Evolutionary conservation across 768 basidiomycete genomes (phyloP), one percentile per base, ranked within the genome.

Genomic region (Filobasidium wieringae): DNA sequence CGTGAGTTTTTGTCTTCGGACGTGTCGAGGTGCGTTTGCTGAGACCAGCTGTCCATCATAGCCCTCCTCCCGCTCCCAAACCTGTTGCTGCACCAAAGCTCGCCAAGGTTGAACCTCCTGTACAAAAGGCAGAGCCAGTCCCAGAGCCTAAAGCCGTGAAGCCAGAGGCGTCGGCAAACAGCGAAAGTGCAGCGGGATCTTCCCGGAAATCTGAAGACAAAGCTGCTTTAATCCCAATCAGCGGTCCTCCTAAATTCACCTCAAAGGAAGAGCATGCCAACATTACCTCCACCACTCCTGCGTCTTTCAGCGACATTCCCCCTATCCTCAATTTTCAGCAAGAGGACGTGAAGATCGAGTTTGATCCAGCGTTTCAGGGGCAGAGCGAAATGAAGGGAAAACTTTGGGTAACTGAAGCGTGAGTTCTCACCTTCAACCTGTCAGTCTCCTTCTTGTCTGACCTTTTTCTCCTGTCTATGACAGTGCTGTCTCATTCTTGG

Each of bases 391-490:
- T 12, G 2, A 75, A 76, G 41, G 93, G 92, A 30, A 82, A 81
- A 0, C 76, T 96, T 15, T 92, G 86, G 69, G 78, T 96, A 30
- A 80, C 92, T 39, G 90, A 93, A 67, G 91, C 84, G 92, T 88
- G 59, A 43, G 75, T 61, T 45, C 1, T 22, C 14, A 27, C 36
- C 36, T 47, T 5, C 43, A 47, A n/a, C n/a, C n/a, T n/a, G n/a
- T n/a, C n/a, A n/a, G n/a, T n/a, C n/a, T n/a, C n/a, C n/a, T n/a
- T n/a, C n/a, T n/a, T n/a, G n/a, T n/a, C n/a, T n/a, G n/a, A n/a
- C n/a, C n/a, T n/a, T n/a, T 43, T 37, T 61, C 41, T 49, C 59
- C 15, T 63, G 58, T 51, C 17, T 57, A 31, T 14, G 7, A 37
- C 26, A 47, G 41, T 33, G 37, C 40, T 15, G 79, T 95, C 36